phyloP scores from a whole-genome alignment of 2,329 filamentous ascomycete species.

The Helotiales sp. region DNA sequence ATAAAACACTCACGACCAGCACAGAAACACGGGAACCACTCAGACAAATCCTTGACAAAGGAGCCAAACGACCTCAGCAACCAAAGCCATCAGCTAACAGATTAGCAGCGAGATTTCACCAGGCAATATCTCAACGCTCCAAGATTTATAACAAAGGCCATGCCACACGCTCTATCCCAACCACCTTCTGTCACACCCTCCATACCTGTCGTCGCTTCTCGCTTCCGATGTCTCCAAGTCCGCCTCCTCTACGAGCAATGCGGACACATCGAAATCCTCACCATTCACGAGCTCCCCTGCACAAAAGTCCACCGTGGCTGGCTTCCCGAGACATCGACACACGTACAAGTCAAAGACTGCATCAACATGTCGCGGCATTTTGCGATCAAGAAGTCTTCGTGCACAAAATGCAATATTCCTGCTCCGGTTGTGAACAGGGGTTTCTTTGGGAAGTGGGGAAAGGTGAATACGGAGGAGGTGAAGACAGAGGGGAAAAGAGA shows the following conservation, averaged over 20 bases:
- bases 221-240: slow-evolving; percentile 14
- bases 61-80: not conserved
- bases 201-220: not conserved
- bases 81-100: no score
- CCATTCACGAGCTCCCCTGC: slow-evolving; percentile 15
- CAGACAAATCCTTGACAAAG: not conserved
- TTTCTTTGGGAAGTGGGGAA: not conserved
- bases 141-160: not conserved
- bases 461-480: not conserved
- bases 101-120: no score
- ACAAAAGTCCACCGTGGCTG: slow-evolving; percentile 10
- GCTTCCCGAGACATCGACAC: not conserved
- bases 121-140: not conserved
- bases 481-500: not conserved
- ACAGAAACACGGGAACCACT: not conserved
- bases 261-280: slow-evolving; percentile 10
- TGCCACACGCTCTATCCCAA: not conserved
- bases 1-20: not conserved
- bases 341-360: slow-evolving; percentile 4
- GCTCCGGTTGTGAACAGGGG: not conserved
- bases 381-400: not conserved
- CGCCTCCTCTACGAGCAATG: slow-evolving; percentile 14
- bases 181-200: not conserved
- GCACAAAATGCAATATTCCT: not conserved
- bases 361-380: not conserved